These are phyloP conservation scores for Amphicarpaea edgeworthii DNA, from an alignment of 306 rosid genomes.

Conservation along the genomic window DNA sequence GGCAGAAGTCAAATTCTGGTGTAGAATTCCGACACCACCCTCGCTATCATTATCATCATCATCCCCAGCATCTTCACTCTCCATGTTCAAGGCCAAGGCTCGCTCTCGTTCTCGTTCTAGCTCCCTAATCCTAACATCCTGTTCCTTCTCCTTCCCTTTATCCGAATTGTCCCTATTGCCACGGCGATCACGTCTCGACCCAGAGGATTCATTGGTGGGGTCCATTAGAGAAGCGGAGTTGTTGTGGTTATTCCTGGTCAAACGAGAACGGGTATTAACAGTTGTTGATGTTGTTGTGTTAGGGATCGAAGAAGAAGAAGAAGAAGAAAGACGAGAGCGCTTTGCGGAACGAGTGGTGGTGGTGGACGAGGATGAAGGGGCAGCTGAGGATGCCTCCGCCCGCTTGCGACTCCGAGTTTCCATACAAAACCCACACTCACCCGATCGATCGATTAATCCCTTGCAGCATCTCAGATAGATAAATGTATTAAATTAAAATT, in stretches of 20 bases:
- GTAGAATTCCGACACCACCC: constrained; percentile 74
- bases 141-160: constrained; percentile 86
- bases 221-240: constrained; percentile 66
- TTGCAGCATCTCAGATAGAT: constrained; percentile 42
- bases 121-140: constrained; percentile 71
- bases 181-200: constrained; percentile 82
- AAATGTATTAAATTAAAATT: neutral
- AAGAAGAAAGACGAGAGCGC: constrained; percentile 67
- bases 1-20: constrained; percentile 81
- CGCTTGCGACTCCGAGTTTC: constrained; percentile 99
- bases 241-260: constrained; percentile 48
- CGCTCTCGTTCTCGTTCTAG: constrained; percentile 63
- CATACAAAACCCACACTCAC: constrained; percentile 87
- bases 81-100: constrained; percentile 63
- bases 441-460: constrained; percentile 52
- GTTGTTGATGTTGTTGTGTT: neutral
- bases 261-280: constrained; percentile 74
- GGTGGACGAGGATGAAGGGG: constrained; percentile 84
- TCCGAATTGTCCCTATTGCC: constrained; percentile 72
- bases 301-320: constrained; percentile 38
- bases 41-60: constrained; percentile 86
- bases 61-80: constrained; percentile 55
- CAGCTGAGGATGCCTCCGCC: constrained; percentile 99
- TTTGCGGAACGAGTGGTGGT: constrained; percentile 67
- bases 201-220: constrained; percentile 77